phyloP scores from a whole-genome alignment of 164 flowering plant species.

The Chimonanthus salicifolius region DNA sequence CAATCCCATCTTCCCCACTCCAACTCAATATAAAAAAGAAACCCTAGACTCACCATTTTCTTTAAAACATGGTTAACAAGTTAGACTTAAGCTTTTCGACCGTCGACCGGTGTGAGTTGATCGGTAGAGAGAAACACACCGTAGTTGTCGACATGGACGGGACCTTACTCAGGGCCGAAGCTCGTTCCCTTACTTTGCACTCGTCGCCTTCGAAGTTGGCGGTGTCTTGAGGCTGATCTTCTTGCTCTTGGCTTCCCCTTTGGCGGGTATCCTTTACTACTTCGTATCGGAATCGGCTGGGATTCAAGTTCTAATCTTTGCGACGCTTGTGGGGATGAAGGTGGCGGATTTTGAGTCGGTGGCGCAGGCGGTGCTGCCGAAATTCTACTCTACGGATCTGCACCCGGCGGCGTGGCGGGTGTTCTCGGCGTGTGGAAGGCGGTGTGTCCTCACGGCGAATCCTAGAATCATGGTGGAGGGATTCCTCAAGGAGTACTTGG shows the following conservation, averaged over 20 bases:
- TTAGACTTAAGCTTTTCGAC: constrained; percentile 31
- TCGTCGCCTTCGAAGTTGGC: constrained; percentile 34
- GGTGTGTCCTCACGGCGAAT: constrained; percentile 29
- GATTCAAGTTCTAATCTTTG: constrained; percentile 28
- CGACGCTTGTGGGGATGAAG: constrained; percentile 29
- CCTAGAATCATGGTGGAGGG: constrained; percentile 30
- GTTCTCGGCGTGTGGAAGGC: constrained; percentile 31
- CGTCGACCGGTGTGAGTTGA: constrained; percentile 40
- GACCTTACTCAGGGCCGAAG: constrained; percentile 27
- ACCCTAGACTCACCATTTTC: no score
- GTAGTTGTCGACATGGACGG: constrained; percentile 43
- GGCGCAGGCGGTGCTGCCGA: constrained; percentile 42
- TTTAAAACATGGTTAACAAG: not conserved
- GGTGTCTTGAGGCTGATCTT: constrained; percentile 27
- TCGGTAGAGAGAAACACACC: constrained; percentile 40
- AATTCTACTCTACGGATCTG: constrained; percentile 35
- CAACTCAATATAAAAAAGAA: not conserved
- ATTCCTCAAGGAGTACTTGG: constrained; percentile 25
- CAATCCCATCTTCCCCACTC: not conserved
- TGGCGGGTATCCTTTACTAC: constrained; percentile 25
- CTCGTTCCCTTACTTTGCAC: constrained; percentile 37
- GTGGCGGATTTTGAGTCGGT: constrained; percentile 34
- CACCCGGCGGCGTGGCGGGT: constrained; percentile 40
- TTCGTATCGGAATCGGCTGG: constrained; percentile 30
- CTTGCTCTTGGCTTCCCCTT: constrained; percentile 25